Base-by-base conservation (phyloP, 2,329 filamentous ascomycete genomes). In the Daldinia eschscholtzii region DNA sequence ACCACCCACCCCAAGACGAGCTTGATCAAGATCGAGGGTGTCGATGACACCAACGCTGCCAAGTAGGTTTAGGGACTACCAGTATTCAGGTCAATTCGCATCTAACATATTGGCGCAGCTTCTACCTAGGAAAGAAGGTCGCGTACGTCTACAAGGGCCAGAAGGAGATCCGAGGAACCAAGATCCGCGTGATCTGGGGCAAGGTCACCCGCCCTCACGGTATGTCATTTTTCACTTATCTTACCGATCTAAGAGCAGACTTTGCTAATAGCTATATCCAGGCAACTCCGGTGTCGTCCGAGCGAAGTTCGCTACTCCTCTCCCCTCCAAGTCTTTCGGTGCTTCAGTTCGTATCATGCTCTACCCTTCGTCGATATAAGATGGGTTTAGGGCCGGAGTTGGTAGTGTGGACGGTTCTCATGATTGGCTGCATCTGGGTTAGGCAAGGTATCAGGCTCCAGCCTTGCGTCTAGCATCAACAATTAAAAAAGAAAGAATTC, bases 101-200 rank as follows among this genome's bases (percentile, higher is more conserved):
- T 72, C 72, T 76, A 74, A 76, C 61, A 20, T 23, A 68, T 42
- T 52, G 57, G 70, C 69, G 67, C 77, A 88, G 87, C 86, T 98
- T 98, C 92, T 99, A 99, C 88, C 88, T 93, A 76, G 96, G 96
- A 87, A 99, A 99, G 92, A 94, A 94, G 88, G 91, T 98, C 83
- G 96, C 96, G 83, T 99, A 94, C 85, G 94, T 99, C 85, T 99
- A 98, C 90, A 93, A 94, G 82, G 95, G 91, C 79, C 91, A 93
- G 86, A 94, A 91, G 86, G 93, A 97, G 88, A 89, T 97, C 81
- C 93, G 95, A 80, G 96, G 96, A 83, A 95, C 94, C 84, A 98
- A 98, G 92, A 97, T 98, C 87, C 91, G 95, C 82, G 92, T 98
- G 79, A 98, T 98, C 88, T 98, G 94, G 94, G 95, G 95, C 88